Base-by-base conservation (phyloP, 2,329 filamentous ascomycete genomes). In the Sporothrix humicola region DNA sequence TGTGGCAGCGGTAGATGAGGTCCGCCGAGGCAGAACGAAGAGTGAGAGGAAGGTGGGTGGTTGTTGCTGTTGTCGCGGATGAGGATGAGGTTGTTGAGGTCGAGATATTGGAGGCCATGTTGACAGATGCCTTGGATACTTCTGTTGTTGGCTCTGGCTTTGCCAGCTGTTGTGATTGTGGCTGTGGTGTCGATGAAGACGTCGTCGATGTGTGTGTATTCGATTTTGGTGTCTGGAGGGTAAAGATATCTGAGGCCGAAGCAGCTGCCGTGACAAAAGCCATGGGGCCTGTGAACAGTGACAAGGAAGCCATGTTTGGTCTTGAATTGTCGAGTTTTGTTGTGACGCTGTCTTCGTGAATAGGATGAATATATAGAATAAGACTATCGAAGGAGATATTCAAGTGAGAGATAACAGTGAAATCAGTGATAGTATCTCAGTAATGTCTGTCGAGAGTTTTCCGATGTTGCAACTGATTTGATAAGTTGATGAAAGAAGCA, bases 1-100 rank as follows among this genome's bases (percentile, higher is more conserved):
- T 54, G 66, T 73, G 73, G 56, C 69, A 68, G 23, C 72, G 74
- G 17, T 44, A 65, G 52, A 72, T 23, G 54, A 71, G 68, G 31
- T 17, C 61, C 31, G 61, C 61, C 8, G 61, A 58, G 7, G 71
- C 37, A 20, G 71, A 68, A 23, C 61, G 61, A 9, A 66, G 59
- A 12, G 48, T 44, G 2, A 65, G 54, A 9, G 61, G 42, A 23
- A 37, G 37, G 52, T 59, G 68, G 66, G 3, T 42, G 15, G 31
- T 59, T 7, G 69, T 42, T 3, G 31, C 17, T 10, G 48, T 23
- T 2, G 54, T 50, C 10, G 69, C 8, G 23, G 31, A 37, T 37
- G 31, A 37, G 7, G 31, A 37, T 37, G 31, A 7, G 1, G 31
- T 37, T 37, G 31, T 26, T 26, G 31, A 37, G 31, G 4, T 7